These are phyloP conservation scores for Acacia pycnantha DNA, from an alignment of 331 rosid genomes.

Conservation along the genomic window DNA sequence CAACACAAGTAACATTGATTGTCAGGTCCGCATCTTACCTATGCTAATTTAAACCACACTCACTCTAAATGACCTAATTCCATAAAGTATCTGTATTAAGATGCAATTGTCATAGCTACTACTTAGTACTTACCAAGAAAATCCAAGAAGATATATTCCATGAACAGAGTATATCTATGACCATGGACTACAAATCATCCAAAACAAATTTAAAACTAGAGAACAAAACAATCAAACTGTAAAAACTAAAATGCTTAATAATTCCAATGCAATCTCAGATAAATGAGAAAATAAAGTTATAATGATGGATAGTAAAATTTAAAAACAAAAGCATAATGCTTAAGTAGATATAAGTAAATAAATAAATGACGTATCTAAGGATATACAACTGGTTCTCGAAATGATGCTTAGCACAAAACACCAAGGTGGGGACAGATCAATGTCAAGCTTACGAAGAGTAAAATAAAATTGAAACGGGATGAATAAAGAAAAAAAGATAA, in stretches of 20 bases:
- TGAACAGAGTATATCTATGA: not conserved
- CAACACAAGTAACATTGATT: not conserved
- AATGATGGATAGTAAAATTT: not conserved
- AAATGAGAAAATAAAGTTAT: not conserved
- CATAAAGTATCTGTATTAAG: not conserved
- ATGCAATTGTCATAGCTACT: not conserved
- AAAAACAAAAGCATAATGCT: not conserved
- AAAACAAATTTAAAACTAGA: not conserved
- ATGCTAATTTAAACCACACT: not conserved
- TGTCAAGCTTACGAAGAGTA: not conserved
- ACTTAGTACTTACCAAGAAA: not conserved
- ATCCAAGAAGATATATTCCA: not conserved
- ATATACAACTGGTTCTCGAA: not conserved
- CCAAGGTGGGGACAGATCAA: not conserved
- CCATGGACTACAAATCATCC: not conserved
- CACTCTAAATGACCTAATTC: not conserved
- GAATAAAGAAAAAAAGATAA: not conserved
- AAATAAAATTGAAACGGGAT: not conserved
- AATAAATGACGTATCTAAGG: not conserved
- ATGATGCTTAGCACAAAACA: not conserved
- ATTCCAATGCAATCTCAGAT: not conserved
- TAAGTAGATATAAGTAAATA: not conserved
- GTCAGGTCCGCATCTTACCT: not conserved
- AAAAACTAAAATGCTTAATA: not conserved
- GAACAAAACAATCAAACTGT: not conserved